Conservation (phyloP, 768 basidiomycete species). For the Dendrothele bispora region DNA sequence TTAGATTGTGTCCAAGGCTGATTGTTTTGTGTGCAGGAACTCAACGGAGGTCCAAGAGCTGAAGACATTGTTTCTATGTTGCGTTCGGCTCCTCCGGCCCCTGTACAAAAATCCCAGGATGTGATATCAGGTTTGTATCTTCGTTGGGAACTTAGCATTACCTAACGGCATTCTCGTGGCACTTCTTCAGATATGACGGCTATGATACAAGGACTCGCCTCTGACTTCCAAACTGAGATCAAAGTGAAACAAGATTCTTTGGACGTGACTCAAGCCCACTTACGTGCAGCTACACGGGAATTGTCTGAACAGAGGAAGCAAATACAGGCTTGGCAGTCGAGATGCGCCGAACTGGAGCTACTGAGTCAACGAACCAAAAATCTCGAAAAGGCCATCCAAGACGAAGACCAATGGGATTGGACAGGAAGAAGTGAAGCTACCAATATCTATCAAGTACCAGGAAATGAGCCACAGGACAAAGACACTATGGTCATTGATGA, state of each 20-base stretch:
- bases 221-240: conserved; percentile 82
- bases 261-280: conserved; percentile 83
- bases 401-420: conserved; percentile 88
- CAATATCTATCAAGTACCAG: too few relatives aligned
- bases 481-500: conserved; percentile 17
- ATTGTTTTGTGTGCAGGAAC: conserved; percentile 45
- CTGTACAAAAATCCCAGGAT: conserved; percentile 87
- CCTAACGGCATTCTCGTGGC: conserved; percentile 3
- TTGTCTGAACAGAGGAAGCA: conserved; percentile 89
- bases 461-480: conserved; percentile 47
- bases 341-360: conserved; percentile 79
- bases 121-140: conserved; percentile 65
- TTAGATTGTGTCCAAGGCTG: neutral
- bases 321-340: conserved; percentile 71
- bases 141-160: neutral
- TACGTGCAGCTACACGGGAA: conserved; percentile 87
- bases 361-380: conserved; percentile 80
- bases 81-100: conserved; percentile 70
- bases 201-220: conserved; percentile 77
- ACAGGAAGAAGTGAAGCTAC: conserved; percentile 61
- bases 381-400: conserved; percentile 72
- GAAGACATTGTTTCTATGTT: conserved; percentile 81
- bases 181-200: conserved; percentile 70
- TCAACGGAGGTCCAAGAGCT: conserved; percentile 65
- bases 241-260: conserved; percentile 84